Evolutionary conservation across 208 protist species (phyloP).

Genomic region (Trypanosoma conorhini): DNA sequence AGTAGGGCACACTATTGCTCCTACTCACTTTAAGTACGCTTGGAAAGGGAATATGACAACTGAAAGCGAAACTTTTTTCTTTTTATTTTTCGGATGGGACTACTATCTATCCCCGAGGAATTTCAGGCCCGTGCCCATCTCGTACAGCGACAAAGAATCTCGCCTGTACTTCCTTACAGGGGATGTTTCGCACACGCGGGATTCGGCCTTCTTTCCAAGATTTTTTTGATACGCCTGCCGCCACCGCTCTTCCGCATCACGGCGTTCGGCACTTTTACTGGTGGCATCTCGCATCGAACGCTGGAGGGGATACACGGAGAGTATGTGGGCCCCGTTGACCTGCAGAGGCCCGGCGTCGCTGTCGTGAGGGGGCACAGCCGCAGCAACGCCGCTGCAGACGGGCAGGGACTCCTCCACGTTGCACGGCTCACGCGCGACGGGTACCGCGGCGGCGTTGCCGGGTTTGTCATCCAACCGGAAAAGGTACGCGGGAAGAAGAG

Average conservation of each 20-base stretch:
- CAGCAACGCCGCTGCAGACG: not conserved
- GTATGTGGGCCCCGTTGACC: slow-evolving; percentile 11
- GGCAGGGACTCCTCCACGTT: no score
- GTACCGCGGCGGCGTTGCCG: no score
- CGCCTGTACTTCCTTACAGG: not conserved
- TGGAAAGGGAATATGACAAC: no score
- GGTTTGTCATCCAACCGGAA: no score
- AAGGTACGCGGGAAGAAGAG: no score
- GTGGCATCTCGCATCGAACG: not conserved
- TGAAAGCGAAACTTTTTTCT: no score
- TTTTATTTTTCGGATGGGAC: no score
- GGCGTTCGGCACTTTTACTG: not conserved
- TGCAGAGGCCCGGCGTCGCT: not conserved
- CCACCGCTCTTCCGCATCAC: not conserved
- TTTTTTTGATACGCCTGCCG: slow-evolving; percentile 2
- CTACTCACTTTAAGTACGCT: no score
- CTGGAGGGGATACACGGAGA: slow-evolving; percentile 9
- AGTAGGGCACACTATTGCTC: no score
- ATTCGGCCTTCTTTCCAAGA: slow-evolving; percentile 12
- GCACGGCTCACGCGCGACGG: no score
- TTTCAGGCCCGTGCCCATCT: not conserved
- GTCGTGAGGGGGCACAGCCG: not conserved
- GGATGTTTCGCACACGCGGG: not conserved
- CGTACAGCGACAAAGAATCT: not conserved
- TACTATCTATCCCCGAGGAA: not conserved